Conservation (phyloP, 2,329 filamentous ascomycete species). For the Sclerotinia spermophila region DNA sequence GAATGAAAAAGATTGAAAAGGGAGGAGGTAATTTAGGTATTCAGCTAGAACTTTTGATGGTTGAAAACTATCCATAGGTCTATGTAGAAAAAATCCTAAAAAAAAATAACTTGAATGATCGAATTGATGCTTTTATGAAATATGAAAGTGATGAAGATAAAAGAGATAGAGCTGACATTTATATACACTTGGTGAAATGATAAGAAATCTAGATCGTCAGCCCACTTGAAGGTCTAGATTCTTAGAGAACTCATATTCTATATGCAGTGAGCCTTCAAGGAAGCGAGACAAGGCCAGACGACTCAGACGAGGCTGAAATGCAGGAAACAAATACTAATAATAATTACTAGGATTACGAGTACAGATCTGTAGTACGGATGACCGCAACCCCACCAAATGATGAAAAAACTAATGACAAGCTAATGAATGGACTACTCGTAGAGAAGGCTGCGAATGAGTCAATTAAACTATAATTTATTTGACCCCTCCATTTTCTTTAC, state of each 20-base stretch:
- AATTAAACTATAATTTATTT: not conserved
- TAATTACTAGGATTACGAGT: not conserved
- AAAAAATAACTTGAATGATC: not conserved
- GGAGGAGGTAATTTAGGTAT: not conserved
- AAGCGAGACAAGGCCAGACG: not conserved
- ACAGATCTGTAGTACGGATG: constrained; percentile 4
- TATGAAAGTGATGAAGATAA: not conserved
- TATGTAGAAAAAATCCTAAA: not conserved
- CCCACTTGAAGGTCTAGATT: constrained; percentile 15
- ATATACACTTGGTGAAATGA: not conserved
- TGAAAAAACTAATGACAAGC: not conserved
- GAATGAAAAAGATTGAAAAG: not conserved
- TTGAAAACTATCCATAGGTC: not conserved
- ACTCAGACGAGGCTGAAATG: not conserved
- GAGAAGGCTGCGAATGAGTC: constrained; percentile 1
- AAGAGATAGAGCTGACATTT: not conserved
- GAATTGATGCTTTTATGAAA: too few species aligned
- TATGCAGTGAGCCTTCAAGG: constrained; percentile 11
- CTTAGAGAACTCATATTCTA: not conserved
- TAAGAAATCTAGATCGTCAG: constrained; percentile 14
- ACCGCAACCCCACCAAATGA: not conserved
- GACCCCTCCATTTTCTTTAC: not conserved
- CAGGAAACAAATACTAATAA: not conserved
- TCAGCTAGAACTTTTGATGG: not conserved
- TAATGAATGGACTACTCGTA: constrained; percentile 9